Base-by-base conservation (phyloP, 176 grass and related monocot species). In the Alopecurus myosuroides region DNA sequence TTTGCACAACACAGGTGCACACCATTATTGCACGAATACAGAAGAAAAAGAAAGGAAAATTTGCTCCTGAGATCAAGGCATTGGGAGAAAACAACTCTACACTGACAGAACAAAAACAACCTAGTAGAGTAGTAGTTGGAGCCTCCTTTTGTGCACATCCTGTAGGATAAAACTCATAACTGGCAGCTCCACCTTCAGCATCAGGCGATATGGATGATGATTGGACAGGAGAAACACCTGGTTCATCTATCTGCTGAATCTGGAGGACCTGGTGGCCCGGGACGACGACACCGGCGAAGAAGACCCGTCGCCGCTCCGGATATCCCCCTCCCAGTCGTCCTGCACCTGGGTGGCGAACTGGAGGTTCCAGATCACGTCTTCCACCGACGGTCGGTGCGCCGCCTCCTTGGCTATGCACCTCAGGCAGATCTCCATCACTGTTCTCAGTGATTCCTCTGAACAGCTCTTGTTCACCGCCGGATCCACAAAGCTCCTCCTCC, bases 301-400 rank as follows among this genome's bases (percentile, higher is more conserved):
- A n/a, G n/a, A 96, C 4, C 84, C 93, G 17, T 94, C 84, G 33
- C 91, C 87, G 87, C 97, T 98, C 77, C 73, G 84, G 78, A 84
- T 48, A 35, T 90, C 88, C 22, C 77, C 83, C 35, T 86, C 88
- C 93, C 93, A 92, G 37, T 91, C 90, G 2, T 92, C 84, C 66
- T 95, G 93, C 74, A 96, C 97, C 86, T 99, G 97, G 72, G 94
- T 85, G 41, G 94, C 97, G 30, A 99, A 99, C 74, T 99, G 97
- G 75, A 99, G 74, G 88, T 99, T 96, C 97, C 97, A 99, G 33
- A 99, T 88, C 66, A 99, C 93, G 63, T 99, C 94, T 84, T 99
- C 97, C 4, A 96, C 79, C 0, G 97, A 99, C 0, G 97, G 97
- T 74, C 97, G 89, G 81, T 92, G 93, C 35, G 39, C 30, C 12